Percentiles rank a stretch among this genome's conserved stretches.
These are phyloP conservation scores for Starmerella potacharoeniae DNA, from an alignment of 805 yeast species.

Conservation along the genomic window DNA sequence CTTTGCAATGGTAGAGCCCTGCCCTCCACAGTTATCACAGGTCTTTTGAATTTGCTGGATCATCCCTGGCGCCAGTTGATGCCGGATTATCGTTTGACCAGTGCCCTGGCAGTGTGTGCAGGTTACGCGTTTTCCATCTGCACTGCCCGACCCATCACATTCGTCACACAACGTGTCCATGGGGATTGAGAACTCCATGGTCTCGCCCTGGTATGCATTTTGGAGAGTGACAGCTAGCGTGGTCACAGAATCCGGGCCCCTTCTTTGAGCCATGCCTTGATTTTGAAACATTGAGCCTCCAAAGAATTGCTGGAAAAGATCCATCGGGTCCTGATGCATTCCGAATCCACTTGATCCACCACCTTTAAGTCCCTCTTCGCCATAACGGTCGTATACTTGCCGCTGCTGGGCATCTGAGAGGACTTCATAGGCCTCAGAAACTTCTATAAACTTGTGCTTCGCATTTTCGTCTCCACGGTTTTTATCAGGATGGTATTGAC, in stretches of 20 bases:
- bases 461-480: constrained; percentile 59
- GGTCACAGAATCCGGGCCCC: constrained; percentile 55
- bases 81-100: constrained; percentile 53
- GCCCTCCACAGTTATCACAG: constrained; percentile 74
- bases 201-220: constrained; percentile 62
- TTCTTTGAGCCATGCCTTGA: constrained; percentile 26
- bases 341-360: constrained; percentile 19
- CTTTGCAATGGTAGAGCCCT: constrained; percentile 54
- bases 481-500: constrained; percentile 91
- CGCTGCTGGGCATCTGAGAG: constrained; percentile 62
- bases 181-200: constrained; percentile 46
- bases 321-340: constrained; percentile 39
- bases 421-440: constrained; percentile 89
- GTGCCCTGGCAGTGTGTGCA: constrained; percentile 66
- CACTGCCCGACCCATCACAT: constrained; percentile 79
- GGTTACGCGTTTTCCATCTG: constrained; percentile 55
- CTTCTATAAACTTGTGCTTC: constrained; percentile 73
- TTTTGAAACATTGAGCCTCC: constrained; percentile 29
- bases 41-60: constrained; percentile 68
- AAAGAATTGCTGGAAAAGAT: constrained; percentile 55
- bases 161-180: constrained; percentile 64
- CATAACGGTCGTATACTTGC: constrained; percentile 58
- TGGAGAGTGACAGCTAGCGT: constrained; percentile 44
- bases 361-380: constrained; percentile 57
- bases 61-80: constrained; percentile 85